Conservation (phyloP, 495 filamentous ascomycete species). For the Talaromyces ruber region DNA sequence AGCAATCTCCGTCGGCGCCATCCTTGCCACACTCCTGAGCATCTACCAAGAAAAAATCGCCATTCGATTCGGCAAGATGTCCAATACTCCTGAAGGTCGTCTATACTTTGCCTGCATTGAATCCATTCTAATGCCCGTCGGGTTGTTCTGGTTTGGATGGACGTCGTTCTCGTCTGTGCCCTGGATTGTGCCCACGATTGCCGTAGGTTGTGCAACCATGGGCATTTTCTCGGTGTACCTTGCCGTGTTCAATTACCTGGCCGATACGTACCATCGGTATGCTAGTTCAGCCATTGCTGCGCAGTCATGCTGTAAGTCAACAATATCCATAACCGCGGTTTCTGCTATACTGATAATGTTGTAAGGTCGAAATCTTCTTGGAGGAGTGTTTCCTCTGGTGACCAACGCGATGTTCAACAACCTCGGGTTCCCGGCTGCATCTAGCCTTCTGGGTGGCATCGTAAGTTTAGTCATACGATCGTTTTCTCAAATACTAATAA, state of each 20-base stretch:
- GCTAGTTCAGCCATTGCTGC: conserved; percentile 83
- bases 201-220: conserved; percentile 67
- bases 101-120: conserved; percentile 79
- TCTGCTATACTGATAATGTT: not conserved
- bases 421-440: conserved; percentile 64
- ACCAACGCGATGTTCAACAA: conserved; percentile 62
- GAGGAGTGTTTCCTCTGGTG: conserved; percentile 74
- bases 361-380: conserved; percentile 67
- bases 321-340: not conserved
- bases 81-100: conserved; percentile 61
- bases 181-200: conserved; percentile 71
- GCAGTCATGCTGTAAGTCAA: conserved; percentile 58
- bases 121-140: conserved; percentile 59
- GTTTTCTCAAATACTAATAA: not conserved
- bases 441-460: conserved; percentile 68
- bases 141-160: conserved; percentile 80
- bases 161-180: conserved; percentile 56
- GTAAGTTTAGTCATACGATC: conserved; percentile 18
- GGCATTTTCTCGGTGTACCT: conserved; percentile 87
- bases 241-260: conserved; percentile 88
- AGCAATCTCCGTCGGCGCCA: conserved; percentile 59
- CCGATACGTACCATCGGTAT: conserved; percentile 81
- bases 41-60: conserved; percentile 62
- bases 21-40: conserved; percentile 62
- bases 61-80: conserved; percentile 28